A percentile compares a stretch with the other conserved stretches of the same genome.
phyloP scores from a whole-genome alignment of 257 asterid genomes.

The Solanum pinnatisectum region DNA sequence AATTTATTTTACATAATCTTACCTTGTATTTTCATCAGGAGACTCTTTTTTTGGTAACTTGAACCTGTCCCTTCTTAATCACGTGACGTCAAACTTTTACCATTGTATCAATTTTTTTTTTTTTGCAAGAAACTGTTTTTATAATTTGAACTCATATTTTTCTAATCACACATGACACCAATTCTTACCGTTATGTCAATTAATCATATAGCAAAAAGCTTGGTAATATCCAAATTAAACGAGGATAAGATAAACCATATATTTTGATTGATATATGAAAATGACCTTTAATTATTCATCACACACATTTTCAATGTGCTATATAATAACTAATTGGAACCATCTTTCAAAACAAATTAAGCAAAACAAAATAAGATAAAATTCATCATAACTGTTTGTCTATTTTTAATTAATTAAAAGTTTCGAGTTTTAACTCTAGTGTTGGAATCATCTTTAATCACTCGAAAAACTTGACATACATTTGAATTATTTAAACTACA shows the following conservation, averaged over 20 bases:
- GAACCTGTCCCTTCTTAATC: background rate
- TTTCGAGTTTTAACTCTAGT: background rate
- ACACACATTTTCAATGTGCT: background rate
- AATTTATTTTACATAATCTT: background rate
- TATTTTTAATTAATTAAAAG: background rate
- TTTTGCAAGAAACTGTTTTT: background rate
- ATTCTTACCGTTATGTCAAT: background rate
- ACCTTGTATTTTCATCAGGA: background rate
- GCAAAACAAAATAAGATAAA: background rate
- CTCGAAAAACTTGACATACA: background rate
- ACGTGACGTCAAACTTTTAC: background rate
- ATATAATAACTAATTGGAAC: background rate
- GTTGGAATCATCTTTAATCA: background rate
- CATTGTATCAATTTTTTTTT: background rate
- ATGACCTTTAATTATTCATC: background rate
- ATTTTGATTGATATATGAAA: background rate
- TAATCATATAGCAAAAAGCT: background rate
- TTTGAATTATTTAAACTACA: background rate
- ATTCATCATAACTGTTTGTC: background rate
- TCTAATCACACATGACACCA: background rate
- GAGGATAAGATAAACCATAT: background rate
- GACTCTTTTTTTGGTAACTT: background rate
- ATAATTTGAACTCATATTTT: background rate
- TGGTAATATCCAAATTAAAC: background rate
- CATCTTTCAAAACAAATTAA: background rate